Evolutionary conservation across 2,329 filamentous ascomycete species (phyloP).

Genomic region (Cylindrodendrum hubeiense): DNA sequence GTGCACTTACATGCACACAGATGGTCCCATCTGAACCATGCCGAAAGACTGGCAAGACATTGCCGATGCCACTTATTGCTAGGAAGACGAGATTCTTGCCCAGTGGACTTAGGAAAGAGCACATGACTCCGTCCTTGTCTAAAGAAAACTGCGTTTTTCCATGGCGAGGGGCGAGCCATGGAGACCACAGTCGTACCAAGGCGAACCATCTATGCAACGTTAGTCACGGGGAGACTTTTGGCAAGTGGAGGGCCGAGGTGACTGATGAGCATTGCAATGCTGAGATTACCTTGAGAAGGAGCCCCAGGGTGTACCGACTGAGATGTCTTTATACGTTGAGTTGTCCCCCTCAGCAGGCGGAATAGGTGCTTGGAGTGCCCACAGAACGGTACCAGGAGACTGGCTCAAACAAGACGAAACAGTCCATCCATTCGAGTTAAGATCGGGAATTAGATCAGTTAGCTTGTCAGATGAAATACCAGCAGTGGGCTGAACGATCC

Average conservation of each 20-base stretch:
- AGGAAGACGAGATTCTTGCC: conserved; percentile 84
- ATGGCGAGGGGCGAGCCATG: conserved; percentile 92
- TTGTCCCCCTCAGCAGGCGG: conserved; percentile 66
- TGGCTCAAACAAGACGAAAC: conserved; percentile 71
- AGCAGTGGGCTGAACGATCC: conserved; percentile 62
- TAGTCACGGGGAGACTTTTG: conserved; percentile 7
- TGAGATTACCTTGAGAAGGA: conserved; percentile 62
- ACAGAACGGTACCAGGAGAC: conserved; percentile 76
- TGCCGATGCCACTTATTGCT: conserved; percentile 79
- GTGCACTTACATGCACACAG: conserved; percentile 69
- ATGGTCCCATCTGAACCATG: conserved; percentile 75
- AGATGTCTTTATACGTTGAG: conserved; percentile 68
- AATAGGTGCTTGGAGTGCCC: conserved; percentile 73
- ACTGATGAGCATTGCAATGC: not conserved
- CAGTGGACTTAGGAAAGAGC: conserved; percentile 79
- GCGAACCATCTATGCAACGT: conserved; percentile 76
- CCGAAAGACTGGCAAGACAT: conserved; percentile 78
- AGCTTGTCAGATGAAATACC: conserved; percentile 55
- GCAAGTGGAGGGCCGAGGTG: not conserved
- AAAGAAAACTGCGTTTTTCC: conserved; percentile 75
- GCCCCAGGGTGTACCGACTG: conserved; percentile 74
- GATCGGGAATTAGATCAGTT: conserved; percentile 66
- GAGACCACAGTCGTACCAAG: conserved; percentile 81
- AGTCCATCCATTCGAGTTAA: conserved; percentile 66
- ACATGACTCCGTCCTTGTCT: conserved; percentile 82